Conservation (phyloP, 192 early-diverging fungal species). For the Entomortierella chlamydospora region DNA sequence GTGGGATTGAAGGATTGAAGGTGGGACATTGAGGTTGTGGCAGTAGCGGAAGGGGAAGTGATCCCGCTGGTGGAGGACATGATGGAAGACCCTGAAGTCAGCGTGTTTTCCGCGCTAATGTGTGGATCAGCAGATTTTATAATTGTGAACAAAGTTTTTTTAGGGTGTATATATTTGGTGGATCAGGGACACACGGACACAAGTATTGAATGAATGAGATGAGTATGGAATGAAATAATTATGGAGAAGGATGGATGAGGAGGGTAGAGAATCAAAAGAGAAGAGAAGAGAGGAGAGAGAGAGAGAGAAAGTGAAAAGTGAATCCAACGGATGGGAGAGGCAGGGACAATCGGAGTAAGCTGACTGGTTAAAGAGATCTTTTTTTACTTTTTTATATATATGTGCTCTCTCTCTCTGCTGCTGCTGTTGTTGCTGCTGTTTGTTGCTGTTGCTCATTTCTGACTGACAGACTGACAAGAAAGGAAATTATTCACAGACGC, state of each 20-base stretch:
- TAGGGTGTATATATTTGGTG: no score
- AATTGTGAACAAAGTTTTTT: no score
- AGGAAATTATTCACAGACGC: neutral
- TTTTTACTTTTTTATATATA: neutral
- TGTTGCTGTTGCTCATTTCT: no score
- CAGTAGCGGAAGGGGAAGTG: slow-evolving; percentile 17
- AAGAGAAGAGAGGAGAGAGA: slow-evolving; percentile 5
- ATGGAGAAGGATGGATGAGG: neutral
- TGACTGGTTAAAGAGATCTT: neutral
- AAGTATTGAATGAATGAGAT: neutral
- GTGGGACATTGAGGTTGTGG: slow-evolving; percentile 21
- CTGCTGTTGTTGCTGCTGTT: no score
- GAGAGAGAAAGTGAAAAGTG: neutral
- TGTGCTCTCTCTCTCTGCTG: no score
- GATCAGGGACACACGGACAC: neutral
- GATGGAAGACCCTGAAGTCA: neutral
- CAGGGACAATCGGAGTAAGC: neutral
- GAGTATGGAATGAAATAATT: neutral
- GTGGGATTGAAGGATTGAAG: slow-evolving; percentile 36
- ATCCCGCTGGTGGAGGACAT: slow-evolving; percentile 47
- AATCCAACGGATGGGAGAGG: neutral
- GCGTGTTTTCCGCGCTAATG: neutral
- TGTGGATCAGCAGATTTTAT: no score
- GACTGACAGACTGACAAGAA: neutral
- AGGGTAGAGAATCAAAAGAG: neutral